phyloP scores from a whole-genome alignment of 805 yeast species.

The Yamadazyma endophytica region DNA sequence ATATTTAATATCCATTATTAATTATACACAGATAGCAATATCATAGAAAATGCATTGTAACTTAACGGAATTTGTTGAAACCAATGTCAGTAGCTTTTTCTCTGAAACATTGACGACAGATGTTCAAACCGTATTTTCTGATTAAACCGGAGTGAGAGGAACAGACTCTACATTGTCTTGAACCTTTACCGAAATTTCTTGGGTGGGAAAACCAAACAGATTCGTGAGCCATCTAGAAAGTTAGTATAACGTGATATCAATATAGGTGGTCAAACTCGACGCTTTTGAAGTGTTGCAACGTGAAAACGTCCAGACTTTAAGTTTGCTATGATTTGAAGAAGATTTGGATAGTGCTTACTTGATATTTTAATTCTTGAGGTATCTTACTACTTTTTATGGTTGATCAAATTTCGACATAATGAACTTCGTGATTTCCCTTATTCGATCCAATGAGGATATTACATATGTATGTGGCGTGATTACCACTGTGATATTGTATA shows the following conservation, averaged over 20 bases:
- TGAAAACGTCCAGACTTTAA: no score
- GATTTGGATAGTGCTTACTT: no score
- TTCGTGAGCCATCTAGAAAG: conserved; percentile 92
- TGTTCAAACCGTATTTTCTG: conserved; percentile 99
- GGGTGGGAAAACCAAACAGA: conserved; percentile 99
- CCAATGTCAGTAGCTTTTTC: conserved; percentile 99
- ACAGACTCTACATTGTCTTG: conserved; percentile 99
- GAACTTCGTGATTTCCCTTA: no score
- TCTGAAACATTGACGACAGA: conserved; percentile 99
- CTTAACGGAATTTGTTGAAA: conserved; percentile 97
- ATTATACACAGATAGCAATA: conserved; percentile 13
- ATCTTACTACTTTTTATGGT: no score
- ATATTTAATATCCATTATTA: conserved; percentile 6
- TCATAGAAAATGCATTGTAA: conserved; percentile 6
- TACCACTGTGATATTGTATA: no score
- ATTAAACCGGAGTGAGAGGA: conserved; percentile 98
- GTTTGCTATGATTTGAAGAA: no score
- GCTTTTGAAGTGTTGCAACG: no score
- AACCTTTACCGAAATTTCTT: conserved; percentile 99
- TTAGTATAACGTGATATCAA: conserved; percentile 34
- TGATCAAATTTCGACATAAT: no score
- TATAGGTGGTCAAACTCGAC: no score
- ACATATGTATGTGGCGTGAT: no score
- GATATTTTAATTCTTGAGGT: no score
- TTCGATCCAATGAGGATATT: no score